phyloP scores from a whole-genome alignment of 345 rosid species.

The Mangifera indica region DNA sequence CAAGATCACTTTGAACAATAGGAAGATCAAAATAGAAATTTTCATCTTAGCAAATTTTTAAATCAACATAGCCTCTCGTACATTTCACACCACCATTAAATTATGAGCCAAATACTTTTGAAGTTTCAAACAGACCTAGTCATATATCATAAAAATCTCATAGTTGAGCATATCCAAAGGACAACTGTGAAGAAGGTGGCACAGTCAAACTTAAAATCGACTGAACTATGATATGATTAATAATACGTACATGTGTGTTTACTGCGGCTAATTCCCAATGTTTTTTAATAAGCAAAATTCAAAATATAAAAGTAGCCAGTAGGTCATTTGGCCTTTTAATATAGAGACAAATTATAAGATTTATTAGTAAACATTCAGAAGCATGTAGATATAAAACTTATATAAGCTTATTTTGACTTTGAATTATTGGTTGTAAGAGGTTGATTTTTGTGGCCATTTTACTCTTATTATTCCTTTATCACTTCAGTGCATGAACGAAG shows the following conservation, averaged over 20 bases:
- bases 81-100: background rate
- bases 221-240: too few relatives aligned
- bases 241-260: too few relatives aligned
- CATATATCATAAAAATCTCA: too few relatives aligned
- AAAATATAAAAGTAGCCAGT: background rate
- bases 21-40: too few relatives aligned
- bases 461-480: too few relatives aligned
- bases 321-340: background rate
- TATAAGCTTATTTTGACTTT: background rate
- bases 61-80: too few relatives aligned
- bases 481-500: too few relatives aligned
- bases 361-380: background rate
- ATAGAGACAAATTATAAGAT: background rate
- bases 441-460: background rate
- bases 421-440: background rate
- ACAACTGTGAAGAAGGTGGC: background rate
- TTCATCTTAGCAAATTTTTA: too few relatives aligned
- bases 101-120: background rate
- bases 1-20: too few relatives aligned
- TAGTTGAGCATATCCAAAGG: too few relatives aligned
- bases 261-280: too few relatives aligned
- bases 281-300: too few relatives aligned
- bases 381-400: background rate
- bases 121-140: background rate
- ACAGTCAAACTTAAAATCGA: background rate